phyloP scores from a whole-genome alignment of 2,329 filamentous ascomycete genomes.

The Paradendryphiella salina region DNA sequence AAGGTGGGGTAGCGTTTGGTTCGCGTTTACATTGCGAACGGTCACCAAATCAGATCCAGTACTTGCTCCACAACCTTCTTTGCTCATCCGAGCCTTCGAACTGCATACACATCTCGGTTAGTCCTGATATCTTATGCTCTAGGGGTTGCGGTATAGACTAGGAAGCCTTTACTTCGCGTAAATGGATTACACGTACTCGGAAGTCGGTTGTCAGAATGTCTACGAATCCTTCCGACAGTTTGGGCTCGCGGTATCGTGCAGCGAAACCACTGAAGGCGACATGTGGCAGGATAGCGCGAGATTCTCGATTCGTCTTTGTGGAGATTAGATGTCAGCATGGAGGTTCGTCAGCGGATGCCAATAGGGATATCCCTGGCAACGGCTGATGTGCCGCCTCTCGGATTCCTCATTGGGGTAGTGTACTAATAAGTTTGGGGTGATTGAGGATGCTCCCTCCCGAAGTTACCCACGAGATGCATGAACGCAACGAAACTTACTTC shows the following conservation, averaged over 20 bases:
- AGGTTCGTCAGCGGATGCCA: constrained; percentile 6
- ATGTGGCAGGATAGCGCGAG: constrained; percentile 70
- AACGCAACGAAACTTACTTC: constrained; percentile 38
- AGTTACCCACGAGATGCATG: constrained; percentile 8
- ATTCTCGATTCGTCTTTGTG: constrained; percentile 76
- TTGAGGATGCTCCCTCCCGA: constrained; percentile 2
- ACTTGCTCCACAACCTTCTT: constrained; percentile 71
- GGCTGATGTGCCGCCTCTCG: constrained; percentile 7
- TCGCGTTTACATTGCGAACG: constrained; percentile 2
- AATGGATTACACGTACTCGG: constrained; percentile 51
- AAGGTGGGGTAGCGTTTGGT: not conserved
- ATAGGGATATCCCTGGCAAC: not conserved
- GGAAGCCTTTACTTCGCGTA: constrained; percentile 2
- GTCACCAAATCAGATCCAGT: constrained; percentile 64
- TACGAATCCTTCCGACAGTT: constrained; percentile 75
- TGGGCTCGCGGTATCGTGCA: constrained; percentile 73
- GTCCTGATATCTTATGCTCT: constrained; percentile 8
- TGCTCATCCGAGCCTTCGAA: constrained; percentile 72
- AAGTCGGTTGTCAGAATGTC: constrained; percentile 80
- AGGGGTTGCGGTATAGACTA: not conserved
- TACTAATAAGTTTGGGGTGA: constrained; percentile 8
- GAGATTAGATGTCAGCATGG: constrained; percentile 21
- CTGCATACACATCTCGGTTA: constrained; percentile 33
- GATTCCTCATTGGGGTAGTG: constrained; percentile 17
- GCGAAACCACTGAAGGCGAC: constrained; percentile 79